Conservation (phyloP, 2,329 filamentous ascomycete genomes). For the Nothopassalora personata region DNA sequence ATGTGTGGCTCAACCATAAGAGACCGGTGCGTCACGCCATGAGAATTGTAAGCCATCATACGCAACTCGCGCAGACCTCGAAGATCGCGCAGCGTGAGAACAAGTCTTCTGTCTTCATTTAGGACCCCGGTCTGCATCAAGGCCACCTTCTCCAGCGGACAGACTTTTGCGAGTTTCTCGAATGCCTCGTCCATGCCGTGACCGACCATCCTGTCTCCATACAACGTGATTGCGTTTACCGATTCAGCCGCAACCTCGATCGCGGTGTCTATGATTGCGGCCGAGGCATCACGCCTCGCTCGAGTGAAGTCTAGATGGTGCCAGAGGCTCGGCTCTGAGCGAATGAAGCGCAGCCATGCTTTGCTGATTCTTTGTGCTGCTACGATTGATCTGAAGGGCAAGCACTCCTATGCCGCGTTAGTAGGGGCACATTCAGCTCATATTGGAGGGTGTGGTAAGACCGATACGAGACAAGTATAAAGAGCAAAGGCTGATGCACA, state of each 20-base stretch:
- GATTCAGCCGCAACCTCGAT: not conserved
- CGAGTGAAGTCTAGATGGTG: not conserved
- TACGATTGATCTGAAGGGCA: not conserved
- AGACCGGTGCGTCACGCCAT: not conserved
- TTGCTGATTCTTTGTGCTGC: not conserved
- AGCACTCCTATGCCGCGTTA: not conserved
- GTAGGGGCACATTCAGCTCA: not conserved
- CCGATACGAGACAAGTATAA: no score
- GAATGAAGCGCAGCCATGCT: not conserved
- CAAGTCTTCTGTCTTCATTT: not conserved
- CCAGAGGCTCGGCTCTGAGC: not conserved
- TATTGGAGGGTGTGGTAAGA: not conserved
- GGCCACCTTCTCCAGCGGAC: not conserved
- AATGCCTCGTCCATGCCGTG: not conserved
- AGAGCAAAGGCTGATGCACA: not conserved
- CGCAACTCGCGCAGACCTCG: not conserved
- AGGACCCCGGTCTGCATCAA: not conserved
- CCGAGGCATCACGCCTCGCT: not conserved
- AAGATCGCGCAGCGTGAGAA: not conserved
- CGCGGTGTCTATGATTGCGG: not conserved
- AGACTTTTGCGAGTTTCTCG: not conserved
- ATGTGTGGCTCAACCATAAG: not conserved
- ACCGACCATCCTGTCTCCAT: not conserved
- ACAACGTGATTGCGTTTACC: not conserved
- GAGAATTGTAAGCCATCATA: not conserved